Conservation (phyloP, 2,329 filamentous ascomycete species). For the Clarireedia paspali region DNA sequence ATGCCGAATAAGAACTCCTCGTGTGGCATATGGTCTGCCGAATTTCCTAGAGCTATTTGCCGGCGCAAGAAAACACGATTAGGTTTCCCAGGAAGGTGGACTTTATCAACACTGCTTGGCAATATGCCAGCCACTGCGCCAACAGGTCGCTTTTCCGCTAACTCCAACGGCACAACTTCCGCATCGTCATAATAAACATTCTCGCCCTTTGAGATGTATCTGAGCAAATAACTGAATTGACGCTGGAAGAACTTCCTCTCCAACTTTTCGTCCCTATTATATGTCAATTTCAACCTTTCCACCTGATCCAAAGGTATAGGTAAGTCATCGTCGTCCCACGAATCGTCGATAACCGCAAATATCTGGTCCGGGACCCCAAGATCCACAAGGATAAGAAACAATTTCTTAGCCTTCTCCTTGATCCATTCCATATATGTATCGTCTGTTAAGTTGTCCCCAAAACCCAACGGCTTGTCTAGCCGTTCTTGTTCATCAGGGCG, state of each 20-base stretch:
- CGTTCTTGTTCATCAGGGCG: conserved; percentile 53
- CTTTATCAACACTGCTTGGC: conserved; percentile 43
- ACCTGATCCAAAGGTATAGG: conserved; percentile 61
- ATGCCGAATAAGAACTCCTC: conserved; percentile 56
- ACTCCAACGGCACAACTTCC: conserved; percentile 63
- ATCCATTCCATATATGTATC: conserved; percentile 77
- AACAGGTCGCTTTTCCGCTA: conserved; percentile 48
- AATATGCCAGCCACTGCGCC: conserved; percentile 34
- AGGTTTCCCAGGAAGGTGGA: conserved; percentile 55
- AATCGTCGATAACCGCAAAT: conserved; percentile 66
- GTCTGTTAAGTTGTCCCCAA: conserved; percentile 59
- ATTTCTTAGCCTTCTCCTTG: conserved; percentile 55
- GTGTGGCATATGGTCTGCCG: conserved; percentile 37
- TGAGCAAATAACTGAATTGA: conserved; percentile 65
- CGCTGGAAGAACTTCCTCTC: conserved; percentile 62
- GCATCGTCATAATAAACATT: conserved; percentile 58
- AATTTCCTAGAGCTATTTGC: conserved; percentile 44
- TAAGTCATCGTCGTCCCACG: conserved; percentile 70
- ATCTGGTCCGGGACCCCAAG: conserved; percentile 65
- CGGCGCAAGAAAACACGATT: conserved; percentile 50
- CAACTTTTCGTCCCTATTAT: conserved; percentile 51
- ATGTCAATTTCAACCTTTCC: conserved; percentile 52
- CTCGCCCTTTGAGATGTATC: conserved; percentile 50
- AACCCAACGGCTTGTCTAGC: conserved; percentile 55
- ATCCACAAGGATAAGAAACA: conserved; percentile 66